Percentiles rank a stretch among this genome's conserved stretches.
phyloP scores from a whole-genome alignment of 2,329 filamentous ascomycete genomes.

The Cercospora sp. region DNA sequence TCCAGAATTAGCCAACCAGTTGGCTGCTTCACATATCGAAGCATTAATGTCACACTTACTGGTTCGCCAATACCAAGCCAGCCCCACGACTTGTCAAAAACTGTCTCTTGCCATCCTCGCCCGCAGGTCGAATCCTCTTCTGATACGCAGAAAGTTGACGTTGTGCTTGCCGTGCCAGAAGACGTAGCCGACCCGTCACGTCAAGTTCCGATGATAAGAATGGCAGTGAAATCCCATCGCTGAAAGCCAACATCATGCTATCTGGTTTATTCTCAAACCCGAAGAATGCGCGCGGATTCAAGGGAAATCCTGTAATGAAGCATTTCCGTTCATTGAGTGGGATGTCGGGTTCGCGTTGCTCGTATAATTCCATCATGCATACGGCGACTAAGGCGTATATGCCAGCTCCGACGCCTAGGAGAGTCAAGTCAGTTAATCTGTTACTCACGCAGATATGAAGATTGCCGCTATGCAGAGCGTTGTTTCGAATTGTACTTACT shows the following conservation, averaged over 20 bases:
- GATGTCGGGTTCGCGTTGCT: constrained; percentile 36
- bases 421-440: not conserved
- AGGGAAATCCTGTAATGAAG: constrained; percentile 49
- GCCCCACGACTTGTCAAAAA: constrained; percentile 42
- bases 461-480: not conserved
- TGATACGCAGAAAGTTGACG: constrained; percentile 48
- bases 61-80: constrained; percentile 45
- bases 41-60: constrained; percentile 30
- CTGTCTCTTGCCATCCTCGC: constrained; percentile 26
- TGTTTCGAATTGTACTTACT: constrained; percentile 32
- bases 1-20: too few relatives aligned
- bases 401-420: constrained; percentile 41
- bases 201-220: constrained; percentile 42
- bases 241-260: constrained; percentile 51
- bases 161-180: constrained; percentile 46
- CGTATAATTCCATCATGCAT: constrained; percentile 50
- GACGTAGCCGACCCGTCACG: constrained; percentile 41
- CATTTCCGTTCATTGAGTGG: constrained; percentile 36
- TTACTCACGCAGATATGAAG: not conserved
- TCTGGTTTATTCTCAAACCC: constrained; percentile 42
- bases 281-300: constrained; percentile 49
- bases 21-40: too few relatives aligned
- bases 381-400: constrained; percentile 50
- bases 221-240: constrained; percentile 49
- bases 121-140: constrained; percentile 39